Evolutionary conservation across 2,329 filamentous ascomycete species (phyloP).

Genomic region (Hysterium pulicare): DNA sequence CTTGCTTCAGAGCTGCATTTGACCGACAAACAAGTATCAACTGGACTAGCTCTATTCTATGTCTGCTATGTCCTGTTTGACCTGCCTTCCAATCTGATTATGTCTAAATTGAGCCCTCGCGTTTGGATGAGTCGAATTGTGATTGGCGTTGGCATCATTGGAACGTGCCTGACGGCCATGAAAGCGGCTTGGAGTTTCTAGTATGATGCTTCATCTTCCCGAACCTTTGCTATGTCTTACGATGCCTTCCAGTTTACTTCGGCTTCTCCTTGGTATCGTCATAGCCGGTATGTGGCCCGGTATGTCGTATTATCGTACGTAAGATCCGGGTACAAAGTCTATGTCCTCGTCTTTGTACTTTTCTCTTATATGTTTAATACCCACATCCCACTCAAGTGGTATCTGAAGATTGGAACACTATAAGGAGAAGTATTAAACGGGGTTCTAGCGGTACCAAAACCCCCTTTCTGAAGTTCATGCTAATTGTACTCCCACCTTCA

Average conservation of each 20-base stretch:
- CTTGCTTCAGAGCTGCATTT: constrained; percentile 69
- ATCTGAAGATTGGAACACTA: no score
- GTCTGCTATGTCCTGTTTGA: constrained; percentile 90
- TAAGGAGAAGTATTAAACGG: no score
- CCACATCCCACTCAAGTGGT: no score
- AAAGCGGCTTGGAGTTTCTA: constrained; percentile 81
- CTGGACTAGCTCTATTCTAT: constrained; percentile 83
- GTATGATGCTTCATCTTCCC: constrained; percentile 40
- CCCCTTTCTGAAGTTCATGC: no score
- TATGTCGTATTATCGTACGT: constrained; percentile 89
- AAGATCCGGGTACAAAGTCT: no score
- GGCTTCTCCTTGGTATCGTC: constrained; percentile 79
- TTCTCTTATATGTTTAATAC: no score
- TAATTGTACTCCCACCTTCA: no score
- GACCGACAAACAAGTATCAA: constrained; percentile 73
- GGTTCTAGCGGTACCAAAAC: no score
- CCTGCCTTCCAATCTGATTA: constrained; percentile 81
- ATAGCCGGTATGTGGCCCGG: constrained; percentile 95
- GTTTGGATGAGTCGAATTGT: constrained; percentile 93
- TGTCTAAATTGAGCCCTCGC: constrained; percentile 79
- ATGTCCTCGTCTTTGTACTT: no score
- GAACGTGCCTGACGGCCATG: constrained; percentile 78
- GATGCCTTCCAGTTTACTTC: constrained; percentile 55
- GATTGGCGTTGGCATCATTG: constrained; percentile 79
- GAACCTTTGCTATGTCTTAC: not conserved